Conservation (phyloP, 441 rosid genomes). For the Brassica balearica region DNA sequence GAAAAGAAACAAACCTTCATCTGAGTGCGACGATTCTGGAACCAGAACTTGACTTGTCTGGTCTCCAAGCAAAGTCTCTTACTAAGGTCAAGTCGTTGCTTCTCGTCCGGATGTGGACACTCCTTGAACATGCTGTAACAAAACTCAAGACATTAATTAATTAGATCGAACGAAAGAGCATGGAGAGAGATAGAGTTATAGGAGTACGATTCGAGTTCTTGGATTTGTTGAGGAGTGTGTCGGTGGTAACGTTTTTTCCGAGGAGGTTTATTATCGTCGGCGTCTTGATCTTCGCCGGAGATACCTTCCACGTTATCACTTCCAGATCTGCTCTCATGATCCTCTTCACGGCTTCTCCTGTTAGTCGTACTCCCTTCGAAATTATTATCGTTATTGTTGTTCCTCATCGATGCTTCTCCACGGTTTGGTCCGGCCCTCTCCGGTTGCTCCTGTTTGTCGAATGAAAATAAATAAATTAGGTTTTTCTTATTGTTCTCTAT, state of each 20-base stretch:
- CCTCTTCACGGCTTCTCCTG: constrained; percentile 83
- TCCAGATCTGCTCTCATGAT: constrained; percentile 96
- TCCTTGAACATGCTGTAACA: constrained; percentile 77
- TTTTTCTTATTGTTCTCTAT: background rate
- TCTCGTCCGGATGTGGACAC: constrained; percentile 99
- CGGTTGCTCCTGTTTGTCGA: constrained; percentile 38
- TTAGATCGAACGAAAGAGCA: constrained; percentile 18
- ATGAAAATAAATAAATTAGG: background rate
- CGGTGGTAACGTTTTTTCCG: constrained; percentile 65
- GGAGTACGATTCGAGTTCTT: constrained; percentile 47
- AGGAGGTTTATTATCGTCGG: constrained; percentile 51
- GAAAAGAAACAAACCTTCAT: constrained; percentile 62
- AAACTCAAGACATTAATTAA: background rate
- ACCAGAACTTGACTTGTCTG: constrained; percentile 98
- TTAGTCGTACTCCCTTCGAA: constrained; percentile 49
- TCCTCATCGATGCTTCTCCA: constrained; percentile 45
- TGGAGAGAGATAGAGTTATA: background rate
- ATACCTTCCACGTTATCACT: constrained; percentile 90
- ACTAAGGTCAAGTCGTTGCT: constrained; percentile 88
- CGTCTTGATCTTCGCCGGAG: constrained; percentile 70
- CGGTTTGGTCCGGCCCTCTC: constrained; percentile 37
- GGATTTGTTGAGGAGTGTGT: constrained; percentile 62
- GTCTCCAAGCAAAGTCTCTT: constrained; percentile 81
- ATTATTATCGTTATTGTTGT: constrained; percentile 49
- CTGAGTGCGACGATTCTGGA: constrained; percentile 97